Percentiles rank a stretch among this genome's conserved stretches.
phyloP scores from a whole-genome alignment of 768 basidiomycete species.

The Neoboletus subvelutipes region DNA sequence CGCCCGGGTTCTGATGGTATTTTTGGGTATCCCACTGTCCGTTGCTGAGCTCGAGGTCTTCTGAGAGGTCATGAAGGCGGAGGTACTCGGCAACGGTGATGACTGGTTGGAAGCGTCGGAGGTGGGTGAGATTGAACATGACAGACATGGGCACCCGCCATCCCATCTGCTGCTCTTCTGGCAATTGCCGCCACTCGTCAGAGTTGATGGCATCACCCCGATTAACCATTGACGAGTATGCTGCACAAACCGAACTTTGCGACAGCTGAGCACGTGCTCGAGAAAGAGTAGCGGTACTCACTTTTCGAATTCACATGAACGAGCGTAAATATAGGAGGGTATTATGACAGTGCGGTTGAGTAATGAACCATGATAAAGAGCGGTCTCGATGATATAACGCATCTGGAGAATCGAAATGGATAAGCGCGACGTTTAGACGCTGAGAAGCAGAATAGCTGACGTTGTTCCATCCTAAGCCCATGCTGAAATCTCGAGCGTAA shows the following conservation, averaged over 20 bases:
- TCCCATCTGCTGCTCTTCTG: slow-evolving; percentile 36
- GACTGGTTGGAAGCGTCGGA: slow-evolving; percentile 39
- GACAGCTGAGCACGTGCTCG: background rate
- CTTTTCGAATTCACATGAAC: slow-evolving; percentile 39
- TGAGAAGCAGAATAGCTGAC: slow-evolving; percentile 25
- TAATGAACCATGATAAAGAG: slow-evolving; percentile 42
- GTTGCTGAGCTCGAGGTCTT: slow-evolving; percentile 35
- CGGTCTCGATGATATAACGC: slow-evolving; percentile 49
- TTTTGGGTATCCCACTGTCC: slow-evolving; percentile 39
- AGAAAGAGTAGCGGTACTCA: slow-evolving; percentile 6
- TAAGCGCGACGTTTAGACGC: background rate
- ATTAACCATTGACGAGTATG: slow-evolving; percentile 45
- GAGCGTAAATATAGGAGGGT: slow-evolving; percentile 47
- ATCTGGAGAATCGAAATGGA: slow-evolving; percentile 34
- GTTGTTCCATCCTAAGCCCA: slow-evolving; percentile 50
- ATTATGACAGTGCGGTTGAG: slow-evolving; percentile 45
- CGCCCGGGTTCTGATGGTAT: slow-evolving; percentile 34
- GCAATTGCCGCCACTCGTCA: slow-evolving; percentile 42
- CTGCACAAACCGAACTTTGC: slow-evolving; percentile 36
- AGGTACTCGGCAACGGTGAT: slow-evolving; percentile 45
- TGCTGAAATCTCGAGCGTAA: slow-evolving; percentile 44
- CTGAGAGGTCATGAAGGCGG: slow-evolving; percentile 37
- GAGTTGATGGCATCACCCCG: slow-evolving; percentile 42
- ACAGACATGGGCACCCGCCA: slow-evolving; percentile 36
- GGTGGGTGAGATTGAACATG: slow-evolving; percentile 44